Base-by-base conservation (phyloP, 768 basidiomycete genomes). In the Naganishia vishniacii region DNA sequence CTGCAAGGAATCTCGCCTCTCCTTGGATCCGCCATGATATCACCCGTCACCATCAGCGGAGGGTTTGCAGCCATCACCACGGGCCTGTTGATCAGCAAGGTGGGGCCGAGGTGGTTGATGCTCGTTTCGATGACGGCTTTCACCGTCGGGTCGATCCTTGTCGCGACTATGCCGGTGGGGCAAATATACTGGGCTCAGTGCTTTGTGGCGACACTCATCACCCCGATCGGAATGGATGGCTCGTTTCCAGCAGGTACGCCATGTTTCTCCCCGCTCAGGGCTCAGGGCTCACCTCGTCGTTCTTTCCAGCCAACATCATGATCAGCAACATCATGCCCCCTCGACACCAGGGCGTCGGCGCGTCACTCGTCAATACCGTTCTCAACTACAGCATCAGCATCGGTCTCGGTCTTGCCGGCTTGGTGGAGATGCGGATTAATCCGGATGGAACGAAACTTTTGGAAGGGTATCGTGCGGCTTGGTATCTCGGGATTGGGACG, bases 91-190 rank as follows among this genome's bases (percentile, higher is more conserved):
- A 69, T 71, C 44, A 49, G 56, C 16, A 65, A 62, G 15, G 45
- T 69, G 44, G 37, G 62, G 40, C 65, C 67, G 7, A 45, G 67
- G 26, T 23, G 58, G 28, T 66, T 71, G 49, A 65, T 71, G 56
- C 61, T 71, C 12, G 59, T 58, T 15, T 44, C 66, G 13, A 71
- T 71, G 70, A 41, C 65, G 5, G 59, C 68, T 1, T 71, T 71
- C 65, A 44, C 60, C 18, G 61, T 68, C 12, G 68, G 68, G 1
- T 48, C 59, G 23, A 51, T 71, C 16, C 48, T 71, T 13, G 60
- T 59, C 12, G 68, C 68, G 3, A 41, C 61, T 5, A 59, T 64
- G 32, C 68, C 65, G 4, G 49, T 56, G 1, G 26, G 61, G 26
- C 53, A 62, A 31, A 62, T 47, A 9, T 71, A 71, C 41, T 71